A percentile compares a stretch with the other conserved stretches of the same genome.
These are phyloP conservation scores for Fusarium cicatricum DNA, from an alignment of 2,329 filamentous ascomycete species.

Conservation along the genomic window DNA sequence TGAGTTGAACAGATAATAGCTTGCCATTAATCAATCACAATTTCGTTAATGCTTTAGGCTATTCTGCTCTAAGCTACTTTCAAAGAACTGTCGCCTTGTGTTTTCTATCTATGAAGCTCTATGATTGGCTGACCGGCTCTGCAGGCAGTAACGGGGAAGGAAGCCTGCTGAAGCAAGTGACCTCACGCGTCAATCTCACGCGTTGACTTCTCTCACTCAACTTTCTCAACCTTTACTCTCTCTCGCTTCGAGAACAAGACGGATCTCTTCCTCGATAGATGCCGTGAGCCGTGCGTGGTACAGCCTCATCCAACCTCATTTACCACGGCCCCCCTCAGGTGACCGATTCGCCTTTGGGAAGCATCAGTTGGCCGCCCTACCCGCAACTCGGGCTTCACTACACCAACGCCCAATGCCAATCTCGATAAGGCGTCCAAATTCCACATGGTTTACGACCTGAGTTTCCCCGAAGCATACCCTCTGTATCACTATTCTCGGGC, in stretches of 20 bases:
- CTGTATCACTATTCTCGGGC: slow-evolving; percentile 4
- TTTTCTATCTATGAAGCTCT: not conserved
- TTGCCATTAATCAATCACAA: no score
- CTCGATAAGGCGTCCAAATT: slow-evolving; percentile 13
- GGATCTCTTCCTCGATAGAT: slow-evolving; percentile 15
- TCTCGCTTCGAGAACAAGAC: slow-evolving; percentile 29
- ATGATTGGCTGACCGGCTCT: slow-evolving; percentile 20
- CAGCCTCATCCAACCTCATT: slow-evolving; percentile 14
- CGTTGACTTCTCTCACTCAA: slow-evolving; percentile 8
- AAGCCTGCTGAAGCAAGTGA: not conserved
- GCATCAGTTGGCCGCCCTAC: not conserved
- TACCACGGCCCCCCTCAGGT: slow-evolving; percentile 4
- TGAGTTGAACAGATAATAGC: no score
- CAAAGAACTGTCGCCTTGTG: not conserved
- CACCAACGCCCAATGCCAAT: slow-evolving; percentile 3
- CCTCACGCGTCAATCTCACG: slow-evolving; percentile 33
- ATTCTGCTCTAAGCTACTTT: no score
- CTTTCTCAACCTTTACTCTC: slow-evolving; percentile 12
- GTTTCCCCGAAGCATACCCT: slow-evolving; percentile 1
- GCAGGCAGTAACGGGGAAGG: slow-evolving; percentile 12
- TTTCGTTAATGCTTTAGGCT: no score
- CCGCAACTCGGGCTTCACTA: not conserved
- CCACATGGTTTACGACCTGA: slow-evolving; percentile 28
- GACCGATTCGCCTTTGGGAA: not conserved
- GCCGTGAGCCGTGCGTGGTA: slow-evolving; percentile 22